phyloP scores from a whole-genome alignment of 129 eudicot genomes.

The sunflower (Helianthus annuus) region HanXRQr2.0-SUNRISE NC_035448.2:194087173-194087672 shows the following conservation, averaged over 20 bases:
- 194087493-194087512: no score
- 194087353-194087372: not conserved
- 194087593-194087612: no score
- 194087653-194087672: no score
- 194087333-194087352: not conserved
- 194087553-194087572: no score
- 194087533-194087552: no score
- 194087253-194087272: not conserved
- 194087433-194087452: not conserved
- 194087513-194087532: no score
- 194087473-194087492: no score
- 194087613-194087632: no score
- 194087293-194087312: not conserved
- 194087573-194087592: no score
- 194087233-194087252: constrained; percentile 5
- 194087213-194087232: not conserved
- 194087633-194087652: no score
- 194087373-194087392: not conserved
- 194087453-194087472: no score
- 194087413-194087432: not conserved
- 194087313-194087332: not conserved
- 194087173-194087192: not conserved
- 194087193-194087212: not conserved
- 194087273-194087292: not conserved
- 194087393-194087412: not conserved